Evolutionary conservation across 1,284 basidiomycete species (phyloP), one percentile per base, ranked within the genome.

Genomic region (Ceratobasidium sp.): DNA sequence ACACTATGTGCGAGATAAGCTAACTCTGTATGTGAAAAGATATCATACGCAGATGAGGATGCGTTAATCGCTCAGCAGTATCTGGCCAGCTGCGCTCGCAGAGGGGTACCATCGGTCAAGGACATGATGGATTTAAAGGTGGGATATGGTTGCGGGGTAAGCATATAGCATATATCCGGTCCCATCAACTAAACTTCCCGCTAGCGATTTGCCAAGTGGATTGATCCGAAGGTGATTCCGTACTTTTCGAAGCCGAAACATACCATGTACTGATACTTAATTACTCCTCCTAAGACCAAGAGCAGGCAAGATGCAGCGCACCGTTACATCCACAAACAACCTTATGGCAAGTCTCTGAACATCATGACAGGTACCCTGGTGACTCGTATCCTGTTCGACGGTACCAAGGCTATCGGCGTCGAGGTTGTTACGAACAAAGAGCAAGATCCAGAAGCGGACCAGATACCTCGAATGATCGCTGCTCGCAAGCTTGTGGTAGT

Each of bases 401-500:
- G 60, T 4, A 63, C 36, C 33, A 63, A 63, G 47, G 60, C 60
- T 15, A 44, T 22, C 17, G 60, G 60, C 8, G 41, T 63, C 17
- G 60, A 63, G 44, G 60, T 63, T 2, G 27, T 63, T 22, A n/a
- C 17, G 22, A 63, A 63, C 24, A 45, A 63, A 24, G 27, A 47
- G 15, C 60, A 63, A 22, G 60, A 45, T 27, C 1, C 60, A n/a
- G 41, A 63, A 17, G 41, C 60, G 3, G 41, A 63, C 24, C 60
- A 63, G 22, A 63, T n/a, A 11, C 41, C 22, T 45, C 60, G 60
- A 24, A 45, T 3, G 41, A 63, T 63, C 36, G 1, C 24, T 15
- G 60, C 60, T 63, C 60, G 60, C 17, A 63, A 63, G 41, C 41
- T 63, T 22, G 67, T 72, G 1, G 51, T 72, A 15, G 24, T 72